phyloP scores from a whole-genome alignment of 129 eudicot genomes.

The Centaurea solstitialis region DNA sequence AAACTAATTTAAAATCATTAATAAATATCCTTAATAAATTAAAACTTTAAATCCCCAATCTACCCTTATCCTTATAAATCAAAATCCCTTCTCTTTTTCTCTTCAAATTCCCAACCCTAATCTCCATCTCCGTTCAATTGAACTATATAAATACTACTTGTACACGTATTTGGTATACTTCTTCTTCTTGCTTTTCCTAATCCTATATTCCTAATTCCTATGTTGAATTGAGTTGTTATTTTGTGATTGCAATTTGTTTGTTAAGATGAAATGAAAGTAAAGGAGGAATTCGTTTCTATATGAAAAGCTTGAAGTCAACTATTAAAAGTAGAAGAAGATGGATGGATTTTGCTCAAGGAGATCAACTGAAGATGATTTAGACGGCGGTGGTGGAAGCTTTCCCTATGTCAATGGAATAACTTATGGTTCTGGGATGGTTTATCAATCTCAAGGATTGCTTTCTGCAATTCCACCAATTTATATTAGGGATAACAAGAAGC shows the following conservation, averaged over 20 bases:
- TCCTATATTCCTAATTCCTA: too few relatives aligned
- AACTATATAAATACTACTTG: too few relatives aligned
- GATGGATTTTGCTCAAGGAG: constrained; percentile 92
- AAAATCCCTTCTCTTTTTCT: too few relatives aligned
- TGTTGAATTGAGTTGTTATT: not conserved
- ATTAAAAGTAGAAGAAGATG: constrained; percentile 34
- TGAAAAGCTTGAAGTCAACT: constrained; percentile 29
- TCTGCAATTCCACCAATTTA: constrained; percentile 32
- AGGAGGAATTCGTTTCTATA: constrained; percentile 14
- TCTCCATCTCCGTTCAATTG: too few relatives aligned
- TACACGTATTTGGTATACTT: not conserved
- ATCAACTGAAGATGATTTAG: constrained; percentile 57
- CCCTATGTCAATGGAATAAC: constrained; percentile 52
- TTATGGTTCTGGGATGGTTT: constrained; percentile 50
- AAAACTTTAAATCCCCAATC: too few relatives aligned
- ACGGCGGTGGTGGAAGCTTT: constrained; percentile 32
- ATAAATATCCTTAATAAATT: too few relatives aligned
- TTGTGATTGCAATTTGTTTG: constrained; percentile 25
- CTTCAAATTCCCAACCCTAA: too few relatives aligned
- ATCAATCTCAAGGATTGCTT: constrained; percentile 54
- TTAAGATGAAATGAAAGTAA: not conserved
- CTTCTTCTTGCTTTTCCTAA: too few relatives aligned
- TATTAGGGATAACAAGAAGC: constrained; percentile 48
- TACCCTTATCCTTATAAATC: too few relatives aligned
- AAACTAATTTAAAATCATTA: too few relatives aligned